Base-by-base conservation (phyloP, 805 yeast genomes). In the Jamesozyma hellenica region DNA sequence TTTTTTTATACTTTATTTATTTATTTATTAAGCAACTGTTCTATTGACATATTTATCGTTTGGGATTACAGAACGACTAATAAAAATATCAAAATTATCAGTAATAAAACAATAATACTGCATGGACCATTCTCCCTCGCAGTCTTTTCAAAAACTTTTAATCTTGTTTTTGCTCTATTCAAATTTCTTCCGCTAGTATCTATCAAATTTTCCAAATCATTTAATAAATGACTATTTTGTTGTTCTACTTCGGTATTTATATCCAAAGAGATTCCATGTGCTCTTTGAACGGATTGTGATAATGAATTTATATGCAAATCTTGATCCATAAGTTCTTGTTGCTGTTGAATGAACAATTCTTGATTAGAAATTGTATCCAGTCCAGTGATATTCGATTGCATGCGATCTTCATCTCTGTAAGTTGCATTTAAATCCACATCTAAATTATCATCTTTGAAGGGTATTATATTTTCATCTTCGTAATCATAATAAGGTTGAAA, bases 121-220 rank as follows among this genome's bases (percentile, higher is more conserved):
- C 79, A 73, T 27, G 70, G 72, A 0, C 73, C 72, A 46, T 71
- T 70, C 41, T 70, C 71, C 34, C 62, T 64, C 13, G 74, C 61
- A 23, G 62, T 64, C 14, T 56, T 56, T 28, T 63, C 63, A 38
- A 71, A 71, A 23, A 53, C 55, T 6, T 51, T 56, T 35, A 75
- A 48, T 41, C 68, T 60, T 28, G 53, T 53, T 31, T 60, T 59
- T 0, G 78, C 77, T 26, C 67, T 53, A 3, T 52, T 47, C 12
- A 75, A 49, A 28, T 66, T 62, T 28, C 62, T 50, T 19, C 67
- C 69, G n/a, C 70, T 62, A 26, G 56, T 47, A 35, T 67, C 70
- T 15, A 75, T 54, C 31, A 70, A 69, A 18, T 54, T 52, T 44
- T 75, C 81, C 29, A 75, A 50, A 47, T 75, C 80, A 26, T 66